Base-by-base conservation (phyloP, 2,329 filamentous ascomycete species). In the Akanthomyces dipterigenus region DNA sequence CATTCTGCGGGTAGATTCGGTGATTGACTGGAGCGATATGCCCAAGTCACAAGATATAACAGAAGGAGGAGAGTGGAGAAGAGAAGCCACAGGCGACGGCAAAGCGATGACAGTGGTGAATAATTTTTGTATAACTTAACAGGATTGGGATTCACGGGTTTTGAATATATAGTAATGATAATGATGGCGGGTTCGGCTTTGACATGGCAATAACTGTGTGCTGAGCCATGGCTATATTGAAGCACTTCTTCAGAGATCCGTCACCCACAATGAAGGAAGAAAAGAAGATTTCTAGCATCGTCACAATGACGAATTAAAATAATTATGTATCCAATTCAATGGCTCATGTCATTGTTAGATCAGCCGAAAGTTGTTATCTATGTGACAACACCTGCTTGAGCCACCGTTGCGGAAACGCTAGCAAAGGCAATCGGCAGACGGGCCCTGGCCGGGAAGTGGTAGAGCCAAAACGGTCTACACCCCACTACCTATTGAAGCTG, bases 81-180 rank as follows among this genome's bases (percentile, higher is more conserved):
- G 40, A 43, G 31, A 40, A 6, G 5, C 18, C 4, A 22, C 26
- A 38, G n/a, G 16, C 12, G 56, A 43, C 14, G 9, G 11, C n/a
- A 18, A 20, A 31, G 38, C n/a, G 7, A 43, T 12, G 3, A 18
- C 18, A 43, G 6, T 14, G 43, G 18, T 24, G 24, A 40, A 7
- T 49, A 14, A 43, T 59, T 20, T 20, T 46, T 59, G 46, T 59
- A 59, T 50, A 50, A 43, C 22, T 50, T n/a, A n/a, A n/a, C n/a
- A 59, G 46, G 11, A 31, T 46, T 22, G 38, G 11, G 31, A 8
- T 50, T 34, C 42, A 16, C 11, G 16, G 31, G 16, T 49, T 6
- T 24, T 46, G 20, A 42, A 45, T 46, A 28, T 7, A 43, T 53
- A 36, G 11, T 45, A 53, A 60, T 51, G 16, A 54, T 59, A 59